Percentiles rank a stretch among this genome's conserved stretches.
These are phyloP conservation scores for Auricularia auricula-judae DNA, from an alignment of 768 basidiomycete species.

Conservation along the genomic window DNA sequence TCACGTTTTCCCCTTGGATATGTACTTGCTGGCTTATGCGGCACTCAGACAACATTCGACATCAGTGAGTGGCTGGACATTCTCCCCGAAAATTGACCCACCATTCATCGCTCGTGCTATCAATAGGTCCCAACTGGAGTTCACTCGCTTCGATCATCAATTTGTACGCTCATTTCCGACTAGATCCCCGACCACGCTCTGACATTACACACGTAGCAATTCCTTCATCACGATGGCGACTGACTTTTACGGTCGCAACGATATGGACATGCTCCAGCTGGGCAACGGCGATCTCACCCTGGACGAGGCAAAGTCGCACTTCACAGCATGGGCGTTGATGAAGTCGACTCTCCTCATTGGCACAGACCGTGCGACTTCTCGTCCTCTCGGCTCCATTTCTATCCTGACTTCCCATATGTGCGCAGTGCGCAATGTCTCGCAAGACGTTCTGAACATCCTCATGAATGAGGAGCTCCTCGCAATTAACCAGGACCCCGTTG, in stretches of 20 bases:
- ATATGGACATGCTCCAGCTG: slow-evolving; percentile 60
- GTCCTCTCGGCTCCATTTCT: background rate
- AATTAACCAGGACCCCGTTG: slow-evolving; percentile 56
- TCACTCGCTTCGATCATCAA: slow-evolving; percentile 44
- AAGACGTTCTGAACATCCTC: slow-evolving; percentile 42
- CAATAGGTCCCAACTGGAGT: slow-evolving; percentile 35
- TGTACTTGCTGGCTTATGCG: background rate
- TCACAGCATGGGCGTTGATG: slow-evolving; percentile 63
- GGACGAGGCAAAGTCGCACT: slow-evolving; percentile 59
- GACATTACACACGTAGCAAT: slow-evolving; percentile 29
- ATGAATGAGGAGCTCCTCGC: slow-evolving; percentile 55
- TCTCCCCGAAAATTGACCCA: too few relatives aligned
- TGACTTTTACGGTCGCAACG: slow-evolving; percentile 59
- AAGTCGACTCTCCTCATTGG: slow-evolving; percentile 58
- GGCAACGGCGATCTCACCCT: slow-evolving; percentile 52
- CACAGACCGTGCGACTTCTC: slow-evolving; percentile 26
- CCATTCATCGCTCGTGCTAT: slow-evolving; percentile 9
- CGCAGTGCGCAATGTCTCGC: slow-evolving; percentile 40
- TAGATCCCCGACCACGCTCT: background rate
- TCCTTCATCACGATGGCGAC: slow-evolving; percentile 52
- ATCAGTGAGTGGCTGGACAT: slow-evolving; percentile 24
- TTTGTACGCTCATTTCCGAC: slow-evolving; percentile 23
- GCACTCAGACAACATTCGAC: slow-evolving; percentile 36
- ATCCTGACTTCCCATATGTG: background rate
- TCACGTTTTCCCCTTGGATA: background rate